Conservation (phyloP, 139 green algal species). For the Desmodesmus armatus region DNA sequence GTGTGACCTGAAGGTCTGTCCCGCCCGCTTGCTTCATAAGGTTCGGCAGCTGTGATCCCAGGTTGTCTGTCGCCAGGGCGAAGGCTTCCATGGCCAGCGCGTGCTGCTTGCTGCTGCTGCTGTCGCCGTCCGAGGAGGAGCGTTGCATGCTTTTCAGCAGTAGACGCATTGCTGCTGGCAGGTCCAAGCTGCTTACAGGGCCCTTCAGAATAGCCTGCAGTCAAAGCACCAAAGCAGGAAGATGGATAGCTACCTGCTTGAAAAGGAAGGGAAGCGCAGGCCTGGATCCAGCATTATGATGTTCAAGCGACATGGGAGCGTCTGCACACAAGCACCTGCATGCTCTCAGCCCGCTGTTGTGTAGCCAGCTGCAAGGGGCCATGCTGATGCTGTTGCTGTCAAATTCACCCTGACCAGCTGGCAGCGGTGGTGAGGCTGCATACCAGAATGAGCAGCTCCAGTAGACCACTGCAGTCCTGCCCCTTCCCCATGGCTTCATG, state of each 20-base stretch:
- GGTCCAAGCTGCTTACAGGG: slow-evolving; percentile 2
- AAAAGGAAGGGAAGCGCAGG: no score
- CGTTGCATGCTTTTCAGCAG: not conserved
- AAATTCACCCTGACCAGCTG: no score
- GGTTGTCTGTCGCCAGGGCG: slow-evolving; percentile 50
- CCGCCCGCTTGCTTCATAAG: slow-evolving; percentile 52
- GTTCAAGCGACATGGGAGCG: no score
- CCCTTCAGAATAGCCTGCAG: slow-evolving; percentile 56
- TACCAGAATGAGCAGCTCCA: slow-evolving; percentile 30
- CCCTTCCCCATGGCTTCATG: not conserved
- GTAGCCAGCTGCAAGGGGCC: no score
- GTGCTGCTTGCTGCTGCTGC: slow-evolving; percentile 54
- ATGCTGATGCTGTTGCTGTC: no score
- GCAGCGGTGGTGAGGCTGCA: not conserved
- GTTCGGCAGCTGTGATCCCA: slow-evolving; percentile 47
- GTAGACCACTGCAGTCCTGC: slow-evolving; percentile 11
- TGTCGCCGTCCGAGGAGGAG: not conserved
- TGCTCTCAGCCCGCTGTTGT: no score
- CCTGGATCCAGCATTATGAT: no score
- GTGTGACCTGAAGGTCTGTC: slow-evolving; percentile 41
- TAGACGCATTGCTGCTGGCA: slow-evolving; percentile 37
- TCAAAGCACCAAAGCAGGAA: not conserved
- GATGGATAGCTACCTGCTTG: no score
- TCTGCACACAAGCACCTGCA: no score
- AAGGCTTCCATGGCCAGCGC: slow-evolving; percentile 69